Evolutionary conservation across 345 rosid genomes (phyloP).

Genomic region (Populus ilicifolia): DNA sequence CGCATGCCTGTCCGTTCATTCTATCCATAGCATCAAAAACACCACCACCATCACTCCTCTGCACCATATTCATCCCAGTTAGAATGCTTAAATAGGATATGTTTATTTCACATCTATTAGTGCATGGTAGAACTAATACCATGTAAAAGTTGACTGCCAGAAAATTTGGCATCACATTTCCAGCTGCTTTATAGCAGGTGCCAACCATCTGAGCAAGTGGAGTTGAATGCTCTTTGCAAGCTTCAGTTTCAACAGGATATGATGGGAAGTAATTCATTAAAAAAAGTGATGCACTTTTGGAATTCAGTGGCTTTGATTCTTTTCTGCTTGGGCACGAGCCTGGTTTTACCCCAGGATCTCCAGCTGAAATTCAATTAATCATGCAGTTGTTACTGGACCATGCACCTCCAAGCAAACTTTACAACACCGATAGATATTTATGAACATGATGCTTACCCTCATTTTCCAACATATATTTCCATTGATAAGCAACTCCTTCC

Average conservation of each 20-base stretch:
- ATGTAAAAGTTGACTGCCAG: slow-evolving; percentile 94
- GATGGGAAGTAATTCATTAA: slow-evolving; percentile 90
- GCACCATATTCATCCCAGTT: slow-evolving; percentile 27
- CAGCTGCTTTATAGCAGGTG: slow-evolving; percentile 82
- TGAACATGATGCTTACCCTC: slow-evolving; percentile 47
- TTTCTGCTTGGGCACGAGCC: slow-evolving; percentile 89
- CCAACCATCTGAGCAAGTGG: slow-evolving; percentile 79
- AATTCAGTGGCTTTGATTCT: slow-evolving; percentile 66
- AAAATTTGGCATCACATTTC: slow-evolving; percentile 80
- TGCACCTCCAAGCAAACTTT: background rate
- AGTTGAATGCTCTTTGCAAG: slow-evolving; percentile 91
- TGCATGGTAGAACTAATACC: slow-evolving; percentile 38
- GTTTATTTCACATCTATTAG: background rate
- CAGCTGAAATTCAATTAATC: slow-evolving; percentile 56
- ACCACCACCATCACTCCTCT: slow-evolving; percentile 98
- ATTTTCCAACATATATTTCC: slow-evolving; percentile 91
- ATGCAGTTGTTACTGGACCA: slow-evolving; percentile 10
- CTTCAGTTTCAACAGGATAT: slow-evolving; percentile 69
- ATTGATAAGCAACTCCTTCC: slow-evolving; percentile 95
- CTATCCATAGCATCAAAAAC: slow-evolving; percentile 76
- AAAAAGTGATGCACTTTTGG: slow-evolving; percentile 72
- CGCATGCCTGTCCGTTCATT: slow-evolving; percentile 85
- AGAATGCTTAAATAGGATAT: slow-evolving; percentile 10
- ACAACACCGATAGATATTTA: background rate
- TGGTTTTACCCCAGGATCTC: slow-evolving; percentile 84